Conservation (phyloP, 148 eudicot species). For the Spergularia marina region DNA sequence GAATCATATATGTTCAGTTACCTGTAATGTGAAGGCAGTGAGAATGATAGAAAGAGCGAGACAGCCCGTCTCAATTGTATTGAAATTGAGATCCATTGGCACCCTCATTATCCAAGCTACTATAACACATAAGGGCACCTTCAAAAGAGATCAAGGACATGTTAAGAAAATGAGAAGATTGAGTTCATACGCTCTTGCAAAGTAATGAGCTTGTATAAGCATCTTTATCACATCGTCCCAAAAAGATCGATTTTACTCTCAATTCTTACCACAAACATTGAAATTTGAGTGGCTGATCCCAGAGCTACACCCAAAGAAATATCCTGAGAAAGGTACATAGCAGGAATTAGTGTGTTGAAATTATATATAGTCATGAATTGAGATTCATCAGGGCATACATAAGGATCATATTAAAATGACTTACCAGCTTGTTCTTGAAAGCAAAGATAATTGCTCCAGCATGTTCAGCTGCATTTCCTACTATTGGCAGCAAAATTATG, state of each 20-base stretch:
- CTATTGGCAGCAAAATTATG: conserved; percentile 87
- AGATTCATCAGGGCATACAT: background rate
- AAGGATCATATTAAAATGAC: conserved; percentile 15
- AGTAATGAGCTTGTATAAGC: too few species aligned
- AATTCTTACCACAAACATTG: conserved; percentile 76
- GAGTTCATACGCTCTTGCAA: too few species aligned
- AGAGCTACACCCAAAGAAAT: conserved; percentile 87
- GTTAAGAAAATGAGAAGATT: background rate
- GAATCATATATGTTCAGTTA: conserved; percentile 16
- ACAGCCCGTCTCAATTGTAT: conserved; percentile 60
- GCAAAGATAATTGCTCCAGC: conserved; percentile 94
- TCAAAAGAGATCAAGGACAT: background rate
- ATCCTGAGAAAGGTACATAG: conserved; percentile 47
- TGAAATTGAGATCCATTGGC: conserved; percentile 75
- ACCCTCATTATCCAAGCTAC: conserved; percentile 66
- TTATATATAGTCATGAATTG: background rate
- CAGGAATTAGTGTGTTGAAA: background rate
- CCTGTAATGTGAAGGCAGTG: conserved; percentile 78
- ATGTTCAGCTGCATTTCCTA: conserved; percentile 95
- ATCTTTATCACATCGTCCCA: too few species aligned
- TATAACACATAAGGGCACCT: conserved; percentile 75
- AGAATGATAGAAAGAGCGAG: conserved; percentile 65
- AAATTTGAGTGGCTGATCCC: conserved; percentile 88
- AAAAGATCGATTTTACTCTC: background rate
- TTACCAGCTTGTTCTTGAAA: conserved; percentile 81